Base-by-base conservation (phyloP, 2,329 filamentous ascomycete species). In the Paracorniculantispora psalliotae region DNA sequence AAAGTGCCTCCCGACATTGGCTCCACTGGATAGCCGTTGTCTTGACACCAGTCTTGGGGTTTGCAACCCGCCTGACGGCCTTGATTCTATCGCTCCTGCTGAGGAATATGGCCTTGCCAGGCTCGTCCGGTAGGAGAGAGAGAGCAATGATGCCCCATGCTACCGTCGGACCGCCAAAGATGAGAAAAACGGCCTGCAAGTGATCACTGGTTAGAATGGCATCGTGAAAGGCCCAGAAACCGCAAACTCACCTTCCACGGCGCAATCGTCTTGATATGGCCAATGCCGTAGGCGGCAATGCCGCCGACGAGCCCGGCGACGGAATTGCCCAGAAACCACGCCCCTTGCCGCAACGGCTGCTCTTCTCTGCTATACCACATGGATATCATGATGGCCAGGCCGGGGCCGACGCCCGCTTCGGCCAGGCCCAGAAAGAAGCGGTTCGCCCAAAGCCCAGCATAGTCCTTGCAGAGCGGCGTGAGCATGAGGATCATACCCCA, bases 311-410 rank as follows among this genome's bases (percentile, higher is more conserved):
- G 64, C 21, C 57, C 57, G 1, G 65, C 67, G 9, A 66, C 61
- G 8, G 66, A 67, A 5, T 65, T 67, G 26, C 66, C 67, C 5
- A 68, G 63, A 52, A 67, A 70, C 66, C 67, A 71, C 10, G 67
- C 47, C 8, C 63, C 67, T 23, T 66, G 63, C 4, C 68, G 64
- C 4, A 65, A 59, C 7, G 66, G 65, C 48, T 68, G 65, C 58
- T 70, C 68, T 4, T 63, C 60, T 19, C 67, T 65, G 61, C 70
- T 72, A 58, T 73, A 74, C 67, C 71, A 74, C 70, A 72, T 72
- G 39, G 64, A 62, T 0, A 68, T 61, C 19, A 72, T 62, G 53
- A 72, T 62, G 5, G 66, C 62, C 2, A 72, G 63, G 4, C 69
- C 70, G 0, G 70, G 69, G 0, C 67, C 67, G 21, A 73, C 65